A percentile compares a stretch with the other conserved stretches of the same genome.
These are phyloP conservation scores for Cercis canadensis DNA, from an alignment of 306 rosid genomes.

Conservation along the genomic window DNA sequence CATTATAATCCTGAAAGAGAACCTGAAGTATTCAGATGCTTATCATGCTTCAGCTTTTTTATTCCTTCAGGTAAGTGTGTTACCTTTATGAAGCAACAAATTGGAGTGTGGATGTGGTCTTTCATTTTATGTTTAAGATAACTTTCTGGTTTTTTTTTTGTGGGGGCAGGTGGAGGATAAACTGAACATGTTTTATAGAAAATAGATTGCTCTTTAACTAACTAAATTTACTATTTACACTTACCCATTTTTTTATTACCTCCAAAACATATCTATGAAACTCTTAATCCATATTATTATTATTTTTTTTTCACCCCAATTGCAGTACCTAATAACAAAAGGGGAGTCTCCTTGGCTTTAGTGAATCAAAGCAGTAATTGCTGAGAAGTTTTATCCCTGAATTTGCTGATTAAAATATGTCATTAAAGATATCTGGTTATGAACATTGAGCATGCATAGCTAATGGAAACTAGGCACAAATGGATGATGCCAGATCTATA, in stretches of 20 bases:
- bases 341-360: background rate
- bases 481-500: background rate
- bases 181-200: too few relatives aligned
- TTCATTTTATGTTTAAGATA: constrained; percentile 29
- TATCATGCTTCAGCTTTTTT: constrained; percentile 53
- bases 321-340: too few relatives aligned
- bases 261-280: too few relatives aligned
- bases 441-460: constrained; percentile 7
- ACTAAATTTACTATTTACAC: too few relatives aligned
- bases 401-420: background rate
- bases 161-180: background rate
- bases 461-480: background rate
- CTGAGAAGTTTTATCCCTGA: constrained; percentile 4
- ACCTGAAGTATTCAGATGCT: constrained; percentile 53
- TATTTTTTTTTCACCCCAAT: too few relatives aligned
- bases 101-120: background rate
- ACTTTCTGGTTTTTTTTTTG: background rate
- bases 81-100: constrained; percentile 10
- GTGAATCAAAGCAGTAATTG: constrained; percentile 27
- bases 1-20: constrained; percentile 31
- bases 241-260: too few relatives aligned
- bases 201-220: too few relatives aligned
- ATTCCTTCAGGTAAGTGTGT: constrained; percentile 44
- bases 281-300: too few relatives aligned
- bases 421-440: constrained; percentile 17